These are phyloP conservation scores for Corrigiola litoralis DNA, from an alignment of 179 eudicot species.

Conservation along the genomic window DNA sequence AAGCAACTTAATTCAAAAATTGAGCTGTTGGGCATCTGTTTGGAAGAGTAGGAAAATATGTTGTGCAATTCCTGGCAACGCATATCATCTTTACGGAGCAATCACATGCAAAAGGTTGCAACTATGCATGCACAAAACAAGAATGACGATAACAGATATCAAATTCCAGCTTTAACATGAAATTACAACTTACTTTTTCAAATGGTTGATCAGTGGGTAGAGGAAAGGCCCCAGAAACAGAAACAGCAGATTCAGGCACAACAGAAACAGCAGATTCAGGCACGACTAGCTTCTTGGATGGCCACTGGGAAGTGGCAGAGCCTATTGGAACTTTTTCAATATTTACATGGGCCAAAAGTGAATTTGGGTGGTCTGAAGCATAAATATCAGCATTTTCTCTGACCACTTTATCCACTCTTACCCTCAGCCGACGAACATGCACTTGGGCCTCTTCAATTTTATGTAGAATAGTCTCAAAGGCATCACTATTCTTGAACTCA, in stretches of 20 bases:
- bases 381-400: conserved; percentile 43
- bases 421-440: conserved; percentile 41
- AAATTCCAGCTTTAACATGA: too few relatives aligned
- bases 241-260: conserved; percentile 27
- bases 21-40: too few relatives aligned
- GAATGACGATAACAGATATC: background rate
- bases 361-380: conserved; percentile 24
- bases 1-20: too few relatives aligned
- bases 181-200: conserved; percentile 38
- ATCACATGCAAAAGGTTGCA: background rate
- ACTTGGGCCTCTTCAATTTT: conserved; percentile 42
- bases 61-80: too few relatives aligned
- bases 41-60: too few relatives aligned
- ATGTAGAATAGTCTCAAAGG: conserved; percentile 45
- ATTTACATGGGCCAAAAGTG: conserved; percentile 26
- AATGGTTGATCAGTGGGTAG: too few relatives aligned
- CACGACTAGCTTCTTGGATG: conserved; percentile 22
- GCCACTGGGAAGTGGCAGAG: conserved; percentile 34
- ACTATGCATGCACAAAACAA: background rate
- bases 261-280: conserved; percentile 39
- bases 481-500: conserved; percentile 41
- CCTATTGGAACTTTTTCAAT: conserved; percentile 24
- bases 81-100: background rate
- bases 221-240: too few relatives aligned
- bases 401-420: conserved; percentile 45